Evolutionary conservation across 768 basidiomycete species (phyloP), one percentile per base, ranked within the genome.

Genomic region (Collybia sordida): DNA sequence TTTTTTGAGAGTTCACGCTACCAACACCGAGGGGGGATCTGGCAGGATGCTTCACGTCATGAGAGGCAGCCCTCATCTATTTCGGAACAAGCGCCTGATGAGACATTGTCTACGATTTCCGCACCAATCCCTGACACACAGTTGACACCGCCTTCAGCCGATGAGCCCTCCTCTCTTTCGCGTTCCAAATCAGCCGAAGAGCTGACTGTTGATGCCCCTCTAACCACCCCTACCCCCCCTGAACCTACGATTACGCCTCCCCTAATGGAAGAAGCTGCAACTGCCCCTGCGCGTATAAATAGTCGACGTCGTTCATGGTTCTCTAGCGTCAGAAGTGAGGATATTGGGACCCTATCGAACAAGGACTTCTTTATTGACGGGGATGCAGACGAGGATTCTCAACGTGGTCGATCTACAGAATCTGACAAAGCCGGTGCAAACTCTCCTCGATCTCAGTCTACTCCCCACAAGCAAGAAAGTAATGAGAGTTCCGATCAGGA

Each of bases 1-100:
- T 98, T 94, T 78, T 98, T 96, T 64, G 89, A 97, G 65, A 95
- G 88, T 28, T 60, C 61, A 3, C 59, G 63, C 2, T 86, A 80
- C 59, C 58, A 62, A 44, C 85, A 80, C 50, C 85, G 96, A 31
- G 96, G 95, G 39, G 96, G 95, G 6, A 89, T 99, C 55, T 98
- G 88, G 81, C 75, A 82, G 6, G 90, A 93, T 55, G 87, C 93
- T 6, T 77, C 71, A 3, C 75, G 85, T 24, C 69, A 58, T 23
- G 75, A 49, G 67, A 72, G 45, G 54, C 64, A 34, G 50, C 47
- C 27, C 35, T 54, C 28, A 49, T 64, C 51, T 49, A 47, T 60
- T 18, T 27, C 57, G 3, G 50, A 62, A 21, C 38, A 47, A 21
- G 36, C 35, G 38, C 47, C 47, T 53, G 65, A 67, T 12, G 73